Evolutionary conservation across 1,284 basidiomycete genomes (phyloP), one percentile per base, ranked within the genome.

Genomic region (Sphagnurus paluster): DNA sequence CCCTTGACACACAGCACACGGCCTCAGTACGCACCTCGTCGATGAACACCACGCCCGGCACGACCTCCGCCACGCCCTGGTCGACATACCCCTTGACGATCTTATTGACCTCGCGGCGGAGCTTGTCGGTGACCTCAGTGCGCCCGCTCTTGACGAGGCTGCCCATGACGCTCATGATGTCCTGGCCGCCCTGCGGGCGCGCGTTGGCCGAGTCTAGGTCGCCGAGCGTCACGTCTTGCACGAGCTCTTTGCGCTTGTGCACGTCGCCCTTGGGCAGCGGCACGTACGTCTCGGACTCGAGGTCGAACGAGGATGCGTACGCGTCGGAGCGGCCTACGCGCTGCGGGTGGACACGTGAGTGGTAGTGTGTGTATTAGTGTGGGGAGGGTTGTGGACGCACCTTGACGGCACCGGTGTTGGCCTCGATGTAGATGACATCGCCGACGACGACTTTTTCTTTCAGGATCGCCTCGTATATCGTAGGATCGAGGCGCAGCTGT

Each of bases 141-240:
- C 95, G 75, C 23, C 93, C 88, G 32, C 87, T 93, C 68, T 94
- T 97, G 56, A 98, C 92, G 7, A 99, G 76, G 63, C 94, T 96
- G 4, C 96, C 94, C 87, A 99, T 98, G 23, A 99, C 94, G 62
- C 89, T 92, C 95, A 98, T 98, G 64, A 99, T 98, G 62, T 98
- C 96, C 67, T 98, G 96, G 1, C 97, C 95, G 26, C 87, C 87
- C 58, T 93, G 91, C 5, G 96, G 96, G 36, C 93, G 84, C 10
- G 95, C 94, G 65, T 99, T 99, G 4, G 95, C 96, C 53, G 95
- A 92, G 65, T 99, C 96, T 34, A 99, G 77, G 64, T 99, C 96
- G 47, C 97, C 94, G 13, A 99, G 75, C 0, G 94, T 98, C 29
- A 99, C 92, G 57, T 98, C 96, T 67, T 98, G 97, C 4, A 99